Conservation (phyloP, 2,329 filamentous ascomycete species). For the Pyrenophora seminiperda region DNA sequence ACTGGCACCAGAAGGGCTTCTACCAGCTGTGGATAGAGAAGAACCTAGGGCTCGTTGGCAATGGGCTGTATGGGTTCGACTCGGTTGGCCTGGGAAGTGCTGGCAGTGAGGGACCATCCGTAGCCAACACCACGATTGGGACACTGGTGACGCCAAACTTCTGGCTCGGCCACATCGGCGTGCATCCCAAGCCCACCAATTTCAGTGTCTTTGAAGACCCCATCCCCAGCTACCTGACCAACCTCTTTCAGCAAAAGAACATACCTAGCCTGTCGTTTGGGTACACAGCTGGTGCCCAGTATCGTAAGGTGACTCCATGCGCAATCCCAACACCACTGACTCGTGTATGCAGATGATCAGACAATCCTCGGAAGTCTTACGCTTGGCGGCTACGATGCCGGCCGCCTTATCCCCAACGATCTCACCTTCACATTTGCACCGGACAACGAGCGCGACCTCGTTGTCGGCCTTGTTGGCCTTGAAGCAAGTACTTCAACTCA, state of each 20-base stretch:
- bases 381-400: constrained; percentile 71
- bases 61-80: constrained; percentile 68
- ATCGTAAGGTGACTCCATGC: constrained; percentile 57
- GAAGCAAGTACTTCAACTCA: constrained; percentile 36
- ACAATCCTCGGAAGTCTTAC: constrained; percentile 59
- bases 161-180: constrained; percentile 55
- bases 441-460: constrained; percentile 63
- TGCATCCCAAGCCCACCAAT: constrained; percentile 58
- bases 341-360: constrained; percentile 35
- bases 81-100: constrained; percentile 49
- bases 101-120: constrained; percentile 48
- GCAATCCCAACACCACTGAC: constrained; percentile 4
- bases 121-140: constrained; percentile 52
- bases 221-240: constrained; percentile 59
- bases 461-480: constrained; percentile 60
- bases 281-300: constrained; percentile 76
- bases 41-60: constrained; percentile 63
- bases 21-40: constrained; percentile 64
- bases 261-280: constrained; percentile 77
- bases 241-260: constrained; percentile 59
- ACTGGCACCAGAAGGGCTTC: constrained; percentile 64
- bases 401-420: constrained; percentile 66
- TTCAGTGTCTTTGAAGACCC: constrained; percentile 58
- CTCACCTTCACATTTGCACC: constrained; percentile 62
- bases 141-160: constrained; percentile 49